Base-by-base conservation (phyloP, 2,329 filamentous ascomycete genomes). In the Neoscytalidium dimidiatum region DNA sequence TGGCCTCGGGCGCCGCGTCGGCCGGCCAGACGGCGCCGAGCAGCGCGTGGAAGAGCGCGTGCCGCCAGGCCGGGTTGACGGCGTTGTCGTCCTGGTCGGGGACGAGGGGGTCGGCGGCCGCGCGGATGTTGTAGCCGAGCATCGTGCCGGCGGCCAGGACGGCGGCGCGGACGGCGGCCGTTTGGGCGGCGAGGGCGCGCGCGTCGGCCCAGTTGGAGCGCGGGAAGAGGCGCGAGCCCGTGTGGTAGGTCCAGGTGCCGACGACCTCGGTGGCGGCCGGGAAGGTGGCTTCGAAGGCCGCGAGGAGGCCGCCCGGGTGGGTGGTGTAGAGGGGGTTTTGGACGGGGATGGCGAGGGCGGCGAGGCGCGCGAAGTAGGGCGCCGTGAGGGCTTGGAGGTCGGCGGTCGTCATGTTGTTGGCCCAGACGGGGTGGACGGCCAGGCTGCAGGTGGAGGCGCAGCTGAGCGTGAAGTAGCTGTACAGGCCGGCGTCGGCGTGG, bases 181-280 rank as follows among this genome's bases (percentile, higher is more conserved):
- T 79, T 3, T 83, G 66, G 61, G 76, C 80, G 0, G 61, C 31
- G 9, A n/a, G 35, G 7, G 77, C 70, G 0, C 76, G 62, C 0
- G 69, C 70, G 46, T 78, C 78, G n/a, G 69, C 69, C 71, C 74
- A 81, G 66, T 79, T 79, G 11, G 71, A 69, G 23, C 73, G 73
- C 1, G 81, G 80, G 3, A 86, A 63, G 1, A 86, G 73, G 14
- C 83, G 74, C 0, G 83, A 85, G 0, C 78, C 80, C 2, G 81
- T 49, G 73, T 77, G 58, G 71, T 74, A 74, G 3, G 72, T 69
- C 66, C 75, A 2, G 70, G 70, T n/a, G 71, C 71, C 3, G 71
- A 74, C 4, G 72, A 69, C 69, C 3, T 74, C 72, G 9, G 69
- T 77, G 13, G 71, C 71, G 31, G 43, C 71, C 73, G 71, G 49